Conservation (phyloP, 352 stramenopile genomes). For the Phytophthora vignae region DNA sequence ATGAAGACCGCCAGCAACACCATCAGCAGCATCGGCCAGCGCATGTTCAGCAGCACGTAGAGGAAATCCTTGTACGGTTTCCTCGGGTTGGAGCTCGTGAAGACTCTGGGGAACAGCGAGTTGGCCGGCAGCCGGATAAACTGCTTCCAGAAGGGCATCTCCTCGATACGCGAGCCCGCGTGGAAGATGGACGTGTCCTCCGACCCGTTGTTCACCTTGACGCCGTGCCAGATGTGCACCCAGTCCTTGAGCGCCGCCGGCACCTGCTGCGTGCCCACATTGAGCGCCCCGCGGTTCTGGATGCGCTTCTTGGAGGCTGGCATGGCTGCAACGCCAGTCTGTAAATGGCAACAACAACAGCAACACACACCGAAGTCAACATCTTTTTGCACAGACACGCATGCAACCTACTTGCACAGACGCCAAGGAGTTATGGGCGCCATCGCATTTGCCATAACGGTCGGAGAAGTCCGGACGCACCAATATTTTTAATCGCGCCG, state of each 20-base stretch:
- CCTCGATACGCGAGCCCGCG: conserved; percentile 64
- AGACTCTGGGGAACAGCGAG: conserved; percentile 74
- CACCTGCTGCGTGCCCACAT: conserved; percentile 61
- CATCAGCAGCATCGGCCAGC: conserved; percentile 75
- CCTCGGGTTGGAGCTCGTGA: conserved; percentile 68
- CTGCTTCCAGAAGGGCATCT: conserved; percentile 75
- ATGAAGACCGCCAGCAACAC: conserved; percentile 71
- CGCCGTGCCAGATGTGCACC: conserved; percentile 86
- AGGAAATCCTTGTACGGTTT: conserved; percentile 85
- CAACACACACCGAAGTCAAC: conserved; percentile 12
- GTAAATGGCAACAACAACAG: conserved; percentile 17
- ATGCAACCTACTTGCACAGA: not conserved
- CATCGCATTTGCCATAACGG: conserved; percentile 15
- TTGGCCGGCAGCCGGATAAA: conserved; percentile 74
- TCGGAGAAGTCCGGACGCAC: not conserved
- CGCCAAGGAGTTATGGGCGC: not conserved
- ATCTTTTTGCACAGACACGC: not conserved
- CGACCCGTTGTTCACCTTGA: conserved; percentile 60
- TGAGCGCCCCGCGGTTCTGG: conserved; percentile 57
- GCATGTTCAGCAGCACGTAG: conserved; percentile 86
- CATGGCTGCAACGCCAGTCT: conserved; percentile 43
- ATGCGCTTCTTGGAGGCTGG: conserved; percentile 84
- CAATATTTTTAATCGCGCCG: not conserved
- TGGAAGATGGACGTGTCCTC: conserved; percentile 69
- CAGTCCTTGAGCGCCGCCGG: conserved; percentile 71